Conservation (phyloP, 2,329 filamentous ascomycete genomes). For the Aspergillus proliferans region DNA sequence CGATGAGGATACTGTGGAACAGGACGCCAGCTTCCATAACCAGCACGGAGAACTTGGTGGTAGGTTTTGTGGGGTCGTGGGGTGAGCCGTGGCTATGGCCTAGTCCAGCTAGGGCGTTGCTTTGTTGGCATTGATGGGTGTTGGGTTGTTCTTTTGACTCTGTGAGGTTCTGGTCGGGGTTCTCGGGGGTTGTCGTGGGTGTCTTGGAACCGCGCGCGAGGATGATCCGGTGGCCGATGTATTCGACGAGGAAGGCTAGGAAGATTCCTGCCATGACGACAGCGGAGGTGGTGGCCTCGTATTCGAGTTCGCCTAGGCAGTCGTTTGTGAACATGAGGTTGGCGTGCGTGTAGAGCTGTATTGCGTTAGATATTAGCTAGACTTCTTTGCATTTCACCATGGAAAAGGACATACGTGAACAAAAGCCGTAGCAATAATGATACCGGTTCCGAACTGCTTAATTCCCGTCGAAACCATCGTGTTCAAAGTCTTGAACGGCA, state of each 20-base stretch:
- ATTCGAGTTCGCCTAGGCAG: slow-evolving; percentile 60
- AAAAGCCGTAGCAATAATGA: slow-evolving; percentile 36
- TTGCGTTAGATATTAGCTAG: slow-evolving; percentile 2
- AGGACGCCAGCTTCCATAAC: slow-evolving; percentile 69
- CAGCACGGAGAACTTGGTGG: slow-evolving; percentile 55
- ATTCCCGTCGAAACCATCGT: slow-evolving; percentile 54
- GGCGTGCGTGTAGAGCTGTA: slow-evolving; percentile 67
- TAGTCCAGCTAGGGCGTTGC: slow-evolving; percentile 17
- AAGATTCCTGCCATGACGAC: slow-evolving; percentile 70
- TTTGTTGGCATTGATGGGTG: neutral
- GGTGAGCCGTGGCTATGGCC: slow-evolving; percentile 28
- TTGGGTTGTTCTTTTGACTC: slow-evolving; percentile 3
- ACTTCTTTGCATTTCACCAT: neutral
- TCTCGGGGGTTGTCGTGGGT: slow-evolving; percentile 4
- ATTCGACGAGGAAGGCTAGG: slow-evolving; percentile 67
- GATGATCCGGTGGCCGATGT: slow-evolving; percentile 56
- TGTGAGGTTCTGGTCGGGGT: slow-evolving; percentile 2
- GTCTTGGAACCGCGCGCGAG: slow-evolving; percentile 17
- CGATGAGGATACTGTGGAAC: slow-evolving; percentile 62
- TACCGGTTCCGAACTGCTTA: slow-evolving; percentile 52
- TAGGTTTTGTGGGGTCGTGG: slow-evolving; percentile 24
- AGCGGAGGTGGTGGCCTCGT: slow-evolving; percentile 63
- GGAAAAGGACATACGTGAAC: slow-evolving; percentile 26
- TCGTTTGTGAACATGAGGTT: slow-evolving; percentile 65
- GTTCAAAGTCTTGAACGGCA: slow-evolving; percentile 48